Base-by-base conservation (phyloP, 768 basidiomycete genomes). In the Phanerochaete sordida region DNA sequence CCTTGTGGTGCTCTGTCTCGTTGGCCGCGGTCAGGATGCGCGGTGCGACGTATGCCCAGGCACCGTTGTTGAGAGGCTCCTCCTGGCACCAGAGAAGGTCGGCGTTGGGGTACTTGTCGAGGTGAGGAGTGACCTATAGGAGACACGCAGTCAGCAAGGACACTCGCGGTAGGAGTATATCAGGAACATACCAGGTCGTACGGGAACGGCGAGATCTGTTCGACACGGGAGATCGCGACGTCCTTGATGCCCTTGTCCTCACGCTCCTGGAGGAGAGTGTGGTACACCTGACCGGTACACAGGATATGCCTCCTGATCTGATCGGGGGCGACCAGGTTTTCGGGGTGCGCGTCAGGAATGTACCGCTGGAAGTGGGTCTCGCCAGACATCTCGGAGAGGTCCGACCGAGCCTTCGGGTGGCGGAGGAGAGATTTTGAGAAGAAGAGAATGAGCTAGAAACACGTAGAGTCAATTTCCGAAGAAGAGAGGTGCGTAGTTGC, bases 371-470 rank as follows among this genome's bases (percentile, higher is more conserved):
- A 99, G 73, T 85, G 76, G 23, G 91, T 92, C 23, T 97, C 91
- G 64, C 86, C 90, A 31, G 83, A 77, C 89, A 99, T 94, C 71
- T 98, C 96, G 2, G 84, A 82, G 5, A 99, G 79, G 11, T 85
- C 78, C 1, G 95, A 98, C 61, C 91, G 87, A 21, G 93, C 96
- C 55, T 80, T 81, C n/a, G 95, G 94, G 75, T 97, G 95, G 58
- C 97, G 95, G 58, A 99, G 81, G 45, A 99, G 83, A 64, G 84
- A 89, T 80, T 99, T 99, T 26, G 95, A 97, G 86, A 97, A 98
- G 87, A 98, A 97, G 63, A 92, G 47, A 68, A 99, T 87, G 62
- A 99, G 84, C 88, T 93, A 60, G 6, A 24, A 28, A 56, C 2
- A 43, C 13, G 35, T 4, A 8, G 27, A 39, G 48, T 35, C n/a